Conservation (phyloP, 495 filamentous ascomycete genomes). For the Penicillium samsonianum region DNA sequence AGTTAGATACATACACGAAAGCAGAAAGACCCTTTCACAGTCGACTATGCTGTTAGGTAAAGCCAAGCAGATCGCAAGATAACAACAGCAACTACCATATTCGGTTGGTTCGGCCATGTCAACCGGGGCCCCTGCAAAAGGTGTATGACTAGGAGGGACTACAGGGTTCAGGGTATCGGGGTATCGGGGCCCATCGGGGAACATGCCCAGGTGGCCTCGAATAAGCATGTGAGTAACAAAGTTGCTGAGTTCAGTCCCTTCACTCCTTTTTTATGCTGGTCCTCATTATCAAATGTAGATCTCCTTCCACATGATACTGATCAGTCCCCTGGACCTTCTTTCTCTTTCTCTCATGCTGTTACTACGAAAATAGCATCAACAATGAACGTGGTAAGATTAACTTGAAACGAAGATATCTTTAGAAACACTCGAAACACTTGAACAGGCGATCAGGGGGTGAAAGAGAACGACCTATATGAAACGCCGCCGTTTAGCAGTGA, state of each 20-base stretch:
- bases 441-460: conserved; percentile 5
- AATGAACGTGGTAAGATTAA: conserved; percentile 2
- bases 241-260: background rate
- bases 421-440: conserved; percentile 12
- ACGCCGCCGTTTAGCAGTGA: conserved; percentile 12
- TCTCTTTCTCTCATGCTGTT: background rate
- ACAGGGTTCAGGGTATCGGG: background rate
- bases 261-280: background rate
- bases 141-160: background rate
- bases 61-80: background rate
- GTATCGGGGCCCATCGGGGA: conserved; percentile 2
- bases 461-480: conserved; percentile 11
- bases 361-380: conserved; percentile 9
- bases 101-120: background rate
- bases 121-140: background rate
- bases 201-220: background rate
- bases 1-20: background rate
- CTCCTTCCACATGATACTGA: background rate
- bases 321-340: background rate
- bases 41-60: background rate
- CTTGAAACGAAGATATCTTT: conserved; percentile 18
- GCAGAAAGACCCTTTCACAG: too few relatives aligned
- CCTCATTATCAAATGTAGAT: background rate
- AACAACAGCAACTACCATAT: background rate
- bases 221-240: background rate